Percentiles rank a stretch among this genome's conserved stretches.
Evolutionary conservation across 2,329 filamentous ascomycete species (phyloP).

Genomic region (Volutella citrinella): DNA sequence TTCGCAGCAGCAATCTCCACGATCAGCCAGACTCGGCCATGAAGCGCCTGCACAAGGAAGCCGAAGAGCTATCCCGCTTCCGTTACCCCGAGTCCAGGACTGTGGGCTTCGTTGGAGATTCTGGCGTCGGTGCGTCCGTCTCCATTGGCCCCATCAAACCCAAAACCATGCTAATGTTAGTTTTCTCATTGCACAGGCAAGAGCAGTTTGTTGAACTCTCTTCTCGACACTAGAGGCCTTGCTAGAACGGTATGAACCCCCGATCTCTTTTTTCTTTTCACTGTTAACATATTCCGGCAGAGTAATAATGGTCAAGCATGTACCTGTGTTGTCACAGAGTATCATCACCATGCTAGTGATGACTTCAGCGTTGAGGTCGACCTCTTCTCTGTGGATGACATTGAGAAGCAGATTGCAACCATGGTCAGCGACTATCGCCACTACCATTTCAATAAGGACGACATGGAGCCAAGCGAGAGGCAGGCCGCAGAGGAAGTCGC

Average conservation of each 20-base stretch:
- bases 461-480: conserved; percentile 22
- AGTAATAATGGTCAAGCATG: conserved; percentile 43
- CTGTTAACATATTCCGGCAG: conserved; percentile 25
- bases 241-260: conserved; percentile 35
- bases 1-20: conserved; percentile 34
- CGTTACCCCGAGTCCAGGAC: conserved; percentile 36
- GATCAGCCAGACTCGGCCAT: conserved; percentile 38
- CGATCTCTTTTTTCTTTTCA: too few species aligned
- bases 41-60: conserved; percentile 29
- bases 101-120: conserved; percentile 47
- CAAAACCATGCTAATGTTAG: neutral
- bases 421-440: conserved; percentile 37
- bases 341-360: conserved; percentile 33
- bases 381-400: conserved; percentile 28
- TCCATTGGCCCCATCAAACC: too few species aligned
- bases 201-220: conserved; percentile 47
- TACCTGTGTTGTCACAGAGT: conserved; percentile 47
- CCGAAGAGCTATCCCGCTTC: conserved; percentile 32
- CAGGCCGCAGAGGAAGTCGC: conserved; percentile 25
- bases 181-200: conserved; percentile 32
- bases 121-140: conserved; percentile 39
- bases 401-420: conserved; percentile 31
- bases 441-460: conserved; percentile 25
- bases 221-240: conserved; percentile 39
- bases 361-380: conserved; percentile 34